A percentile compares a stretch with the other conserved stretches of the same genome.
Evolutionary conservation across 169 alveolate species (phyloP).

Genomic region (Plasmodium gallinaceum): DNA sequence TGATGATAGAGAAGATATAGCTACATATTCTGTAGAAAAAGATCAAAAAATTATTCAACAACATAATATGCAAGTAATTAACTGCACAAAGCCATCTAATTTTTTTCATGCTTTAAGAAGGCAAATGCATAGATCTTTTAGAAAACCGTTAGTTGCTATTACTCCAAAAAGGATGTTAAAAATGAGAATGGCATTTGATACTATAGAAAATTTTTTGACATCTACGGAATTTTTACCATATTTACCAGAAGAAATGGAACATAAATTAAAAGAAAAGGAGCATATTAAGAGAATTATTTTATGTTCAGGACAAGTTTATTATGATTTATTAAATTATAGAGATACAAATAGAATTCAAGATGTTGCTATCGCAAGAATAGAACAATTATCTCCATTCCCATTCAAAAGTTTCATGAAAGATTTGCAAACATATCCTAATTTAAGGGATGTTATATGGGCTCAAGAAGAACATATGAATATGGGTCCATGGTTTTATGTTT

Average conservation of each 20-base stretch:
- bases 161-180: constrained; percentile 84
- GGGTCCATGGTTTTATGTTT: constrained; percentile 91
- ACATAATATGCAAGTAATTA: constrained; percentile 89
- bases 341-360: constrained; percentile 78
- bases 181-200: constrained; percentile 83
- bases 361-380: constrained; percentile 90
- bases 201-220: constrained; percentile 79
- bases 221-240: constrained; percentile 80
- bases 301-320: constrained; percentile 94
- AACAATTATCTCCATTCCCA: constrained; percentile 94
- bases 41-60: constrained; percentile 80
- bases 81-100: constrained; percentile 93
- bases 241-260: constrained; percentile 82
- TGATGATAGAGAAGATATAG: constrained; percentile 86
- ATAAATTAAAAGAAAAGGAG: constrained; percentile 64
- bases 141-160: constrained; percentile 82
- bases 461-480: constrained; percentile 94
- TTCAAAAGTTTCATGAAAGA: constrained; percentile 83
- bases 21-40: constrained; percentile 59
- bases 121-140: constrained; percentile 92
- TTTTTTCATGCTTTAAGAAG: constrained; percentile 94
- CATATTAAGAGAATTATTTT: constrained; percentile 83
- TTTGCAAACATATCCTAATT: constrained; percentile 80
- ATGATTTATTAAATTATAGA: constrained; percentile 86
- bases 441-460: constrained; percentile 89